Conservation (phyloP, 2,329 filamentous ascomycete species). For the Aureobasidium melanogenum region DNA sequence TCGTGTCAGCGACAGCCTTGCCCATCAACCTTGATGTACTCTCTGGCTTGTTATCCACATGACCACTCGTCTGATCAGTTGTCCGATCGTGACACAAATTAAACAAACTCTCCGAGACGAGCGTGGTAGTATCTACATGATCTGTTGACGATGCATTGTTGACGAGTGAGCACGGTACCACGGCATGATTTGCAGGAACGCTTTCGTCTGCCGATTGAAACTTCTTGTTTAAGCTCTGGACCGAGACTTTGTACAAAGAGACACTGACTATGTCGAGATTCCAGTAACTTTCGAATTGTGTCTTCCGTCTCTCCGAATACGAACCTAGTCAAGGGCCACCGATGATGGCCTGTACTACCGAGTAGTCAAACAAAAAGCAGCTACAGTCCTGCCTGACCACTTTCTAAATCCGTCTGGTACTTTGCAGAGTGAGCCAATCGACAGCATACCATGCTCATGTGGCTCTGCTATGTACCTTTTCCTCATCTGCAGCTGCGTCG, state of each 20-base stretch:
- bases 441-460: background rate
- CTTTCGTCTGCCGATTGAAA: background rate
- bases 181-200: background rate
- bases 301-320: background rate
- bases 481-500: background rate
- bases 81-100: background rate
- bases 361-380: background rate
- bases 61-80: background rate
- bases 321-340: background rate
- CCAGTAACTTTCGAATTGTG: background rate
- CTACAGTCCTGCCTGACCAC: background rate
- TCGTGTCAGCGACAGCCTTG: slow-evolving; percentile 3
- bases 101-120: background rate
- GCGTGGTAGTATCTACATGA: background rate
- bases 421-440: background rate
- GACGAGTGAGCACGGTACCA: background rate
- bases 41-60: background rate
- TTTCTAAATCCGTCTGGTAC: background rate
- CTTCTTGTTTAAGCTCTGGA: background rate
- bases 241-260: background rate
- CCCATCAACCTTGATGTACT: background rate
- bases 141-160: background rate
- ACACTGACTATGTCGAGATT: background rate
- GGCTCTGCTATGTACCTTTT: background rate
- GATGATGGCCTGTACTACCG: background rate